These are phyloP conservation scores for Lophiotrema nucula DNA, from an alignment of 495 filamentous ascomycete species.

Conservation along the genomic window DNA sequence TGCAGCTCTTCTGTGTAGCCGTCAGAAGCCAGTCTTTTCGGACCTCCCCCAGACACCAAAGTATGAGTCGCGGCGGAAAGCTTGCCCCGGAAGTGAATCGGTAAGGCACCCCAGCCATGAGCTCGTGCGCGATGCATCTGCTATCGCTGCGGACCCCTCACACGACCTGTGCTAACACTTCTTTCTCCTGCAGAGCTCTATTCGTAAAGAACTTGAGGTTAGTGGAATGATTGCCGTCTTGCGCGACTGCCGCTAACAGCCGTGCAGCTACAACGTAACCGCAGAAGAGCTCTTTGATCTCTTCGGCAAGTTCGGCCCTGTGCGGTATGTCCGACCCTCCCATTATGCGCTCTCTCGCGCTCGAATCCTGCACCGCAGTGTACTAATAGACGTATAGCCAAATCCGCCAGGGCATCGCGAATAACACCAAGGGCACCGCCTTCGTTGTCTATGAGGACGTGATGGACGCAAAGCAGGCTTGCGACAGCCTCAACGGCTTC, in stretches of 20 bases:
- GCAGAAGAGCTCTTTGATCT: slow-evolving; percentile 92
- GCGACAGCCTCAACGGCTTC: slow-evolving; percentile 99
- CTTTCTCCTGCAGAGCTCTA: slow-evolving; percentile 65
- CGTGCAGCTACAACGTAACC: slow-evolving; percentile 84
- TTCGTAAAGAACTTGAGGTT: slow-evolving; percentile 98
- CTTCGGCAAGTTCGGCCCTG: slow-evolving; percentile 90
- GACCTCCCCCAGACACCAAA: slow-evolving; percentile 41
- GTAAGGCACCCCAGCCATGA: slow-evolving; percentile 51
- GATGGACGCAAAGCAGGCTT: slow-evolving; percentile 96
- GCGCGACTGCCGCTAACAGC: background rate
- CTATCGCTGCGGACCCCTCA: slow-evolving; percentile 24
- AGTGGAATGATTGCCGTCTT: slow-evolving; percentile 33
- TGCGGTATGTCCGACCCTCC: slow-evolving; percentile 63
- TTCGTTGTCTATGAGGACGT: slow-evolving; percentile 99
- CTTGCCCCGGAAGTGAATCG: slow-evolving; percentile 95
- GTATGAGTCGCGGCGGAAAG: slow-evolving; percentile 80
- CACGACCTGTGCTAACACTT: slow-evolving; percentile 28
- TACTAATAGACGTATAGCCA: slow-evolving; percentile 58
- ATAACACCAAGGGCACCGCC: slow-evolving; percentile 95
- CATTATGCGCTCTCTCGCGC: background rate
- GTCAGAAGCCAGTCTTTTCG: slow-evolving; percentile 6
- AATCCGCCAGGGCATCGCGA: slow-evolving; percentile 97
- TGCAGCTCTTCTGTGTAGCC: background rate
- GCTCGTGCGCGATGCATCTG: slow-evolving; percentile 9
- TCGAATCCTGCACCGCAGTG: background rate